A percentile compares a stretch with the other conserved stretches of the same genome.
These are phyloP conservation scores for Linderniella brevidens DNA, from an alignment of 257 asterid genomes.

Conservation along the genomic window DNA sequence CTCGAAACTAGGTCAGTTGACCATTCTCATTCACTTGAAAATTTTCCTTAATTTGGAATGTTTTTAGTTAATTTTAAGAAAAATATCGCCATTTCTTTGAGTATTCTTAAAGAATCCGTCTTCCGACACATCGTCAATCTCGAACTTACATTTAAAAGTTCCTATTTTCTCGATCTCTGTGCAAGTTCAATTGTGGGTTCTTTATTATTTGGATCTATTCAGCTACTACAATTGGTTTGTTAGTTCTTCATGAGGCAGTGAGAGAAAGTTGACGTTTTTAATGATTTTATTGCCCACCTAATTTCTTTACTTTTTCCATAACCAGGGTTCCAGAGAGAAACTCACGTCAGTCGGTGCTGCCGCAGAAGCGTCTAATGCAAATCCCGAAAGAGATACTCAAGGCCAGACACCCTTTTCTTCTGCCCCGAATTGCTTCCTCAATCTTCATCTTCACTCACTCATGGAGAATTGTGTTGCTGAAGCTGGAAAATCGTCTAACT, in stretches of 20 bases:
- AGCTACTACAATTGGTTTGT: too few species aligned
- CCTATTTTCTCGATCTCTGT: not conserved
- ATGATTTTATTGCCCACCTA: not conserved
- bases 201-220: too few species aligned
- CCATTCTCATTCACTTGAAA: slow-evolving; percentile 12
- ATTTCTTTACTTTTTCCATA: slow-evolving; percentile 14
- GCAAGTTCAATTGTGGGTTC: slow-evolving; percentile 3
- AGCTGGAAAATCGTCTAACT: slow-evolving; percentile 17
- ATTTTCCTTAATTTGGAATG: not conserved
- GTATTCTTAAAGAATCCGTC: not conserved
- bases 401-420: slow-evolving; percentile 34
- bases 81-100: not conserved
- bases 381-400: slow-evolving; percentile 20
- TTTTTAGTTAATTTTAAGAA: too few species aligned
- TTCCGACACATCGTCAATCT: not conserved
- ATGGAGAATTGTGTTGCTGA: slow-evolving; percentile 11
- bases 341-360: slow-evolving; percentile 11
- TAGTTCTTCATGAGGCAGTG: too few species aligned
- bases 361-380: slow-evolving; percentile 13
- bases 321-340: slow-evolving; percentile 19
- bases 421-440: slow-evolving; percentile 19
- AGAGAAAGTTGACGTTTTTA: not conserved
- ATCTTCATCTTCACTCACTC: slow-evolving; percentile 11
- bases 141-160: not conserved
- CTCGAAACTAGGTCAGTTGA: slow-evolving; percentile 10